Evolutionary conservation across 306 rosid species (phyloP), one percentile per base, ranked within the genome.

Genomic region (Trifolium repens): DNA sequence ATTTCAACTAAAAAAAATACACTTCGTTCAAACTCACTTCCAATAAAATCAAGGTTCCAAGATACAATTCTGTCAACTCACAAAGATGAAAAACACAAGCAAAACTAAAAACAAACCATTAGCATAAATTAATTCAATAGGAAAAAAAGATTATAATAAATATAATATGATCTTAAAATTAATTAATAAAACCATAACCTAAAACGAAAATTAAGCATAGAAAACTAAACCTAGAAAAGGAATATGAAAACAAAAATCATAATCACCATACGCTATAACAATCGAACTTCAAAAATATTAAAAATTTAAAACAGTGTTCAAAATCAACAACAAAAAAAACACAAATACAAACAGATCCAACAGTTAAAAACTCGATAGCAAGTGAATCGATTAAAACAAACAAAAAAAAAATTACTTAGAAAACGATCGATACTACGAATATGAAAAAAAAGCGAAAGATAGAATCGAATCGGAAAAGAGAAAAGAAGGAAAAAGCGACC

Each of bases 291-390:
- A 13, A 16, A 72, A 69, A 27, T 17, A 39, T 14, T 60, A 2
- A 22, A 22, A 22, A 22, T 22, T 22, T 22, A 22, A 0, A 30
- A 30, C 42, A 53, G 59, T 7, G 10, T 52, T 11, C 26, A 72
- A 57, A 57, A 70, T 9, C 26, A 52, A 46, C 71, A 32, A 61
- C 35, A 32, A 32, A 0, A 61, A 11, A 27, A 54, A 17, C 22
- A 1, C 15, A 46, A 61, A 74, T 61, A 35, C 5, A 74, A 53
- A 69, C 73, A 78, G 85, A 86, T 86, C 87, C 53, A 77, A 74
- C 54, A 50, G 16, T 13, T 5, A 40, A 62, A 68, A 63, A 27
- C 35, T 19, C 7, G 8, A 71, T 5, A 79, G 24, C 8, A 79
- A 24, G 8, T 24, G 44, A 58, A 35, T 58, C 55, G 57, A 67